Evolutionary conservation across 2,329 filamentous ascomycete species (phyloP).

Genomic region (Dendryphion nanum): DNA sequence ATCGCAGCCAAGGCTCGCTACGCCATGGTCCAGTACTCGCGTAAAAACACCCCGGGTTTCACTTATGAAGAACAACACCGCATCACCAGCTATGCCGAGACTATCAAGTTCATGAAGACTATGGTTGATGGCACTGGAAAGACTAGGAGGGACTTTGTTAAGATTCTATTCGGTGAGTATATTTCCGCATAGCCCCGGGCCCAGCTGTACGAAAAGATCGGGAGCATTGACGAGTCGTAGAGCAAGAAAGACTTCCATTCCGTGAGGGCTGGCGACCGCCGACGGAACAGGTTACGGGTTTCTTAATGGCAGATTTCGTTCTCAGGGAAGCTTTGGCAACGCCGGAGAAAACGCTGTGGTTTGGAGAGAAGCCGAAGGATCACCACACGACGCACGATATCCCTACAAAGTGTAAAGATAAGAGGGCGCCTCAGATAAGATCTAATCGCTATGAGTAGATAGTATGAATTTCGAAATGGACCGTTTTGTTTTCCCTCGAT

Average conservation of each 20-base stretch:
- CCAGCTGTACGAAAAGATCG: too few relatives aligned
- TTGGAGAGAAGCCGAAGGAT: background rate
- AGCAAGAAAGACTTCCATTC: background rate
- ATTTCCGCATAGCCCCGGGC: too few relatives aligned
- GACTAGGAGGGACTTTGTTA: conserved; percentile 14
- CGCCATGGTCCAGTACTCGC: conserved; percentile 15
- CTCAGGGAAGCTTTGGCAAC: background rate
- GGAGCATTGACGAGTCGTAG: too few relatives aligned
- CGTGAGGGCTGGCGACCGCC: background rate
- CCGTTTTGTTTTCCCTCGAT: too few relatives aligned
- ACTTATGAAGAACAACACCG: background rate
- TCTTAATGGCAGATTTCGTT: background rate
- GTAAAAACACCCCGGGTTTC: conserved; percentile 1
- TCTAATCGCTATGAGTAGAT: too few relatives aligned
- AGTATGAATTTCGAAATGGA: too few relatives aligned
- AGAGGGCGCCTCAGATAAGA: too few relatives aligned
- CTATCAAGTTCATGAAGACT: conserved; percentile 13
- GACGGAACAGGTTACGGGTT: background rate
- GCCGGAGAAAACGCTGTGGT: background rate
- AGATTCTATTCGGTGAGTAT: conserved; percentile 22
- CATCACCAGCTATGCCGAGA: conserved; percentile 20
- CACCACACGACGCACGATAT: background rate
- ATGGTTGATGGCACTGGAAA: conserved; percentile 12
- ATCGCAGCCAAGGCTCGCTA: conserved; percentile 14
- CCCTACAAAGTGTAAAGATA: background rate